These are phyloP conservation scores for Helianthus tuberosus DNA, from an alignment of 129 eudicot genomes.

Conservation along the genomic window DNA sequence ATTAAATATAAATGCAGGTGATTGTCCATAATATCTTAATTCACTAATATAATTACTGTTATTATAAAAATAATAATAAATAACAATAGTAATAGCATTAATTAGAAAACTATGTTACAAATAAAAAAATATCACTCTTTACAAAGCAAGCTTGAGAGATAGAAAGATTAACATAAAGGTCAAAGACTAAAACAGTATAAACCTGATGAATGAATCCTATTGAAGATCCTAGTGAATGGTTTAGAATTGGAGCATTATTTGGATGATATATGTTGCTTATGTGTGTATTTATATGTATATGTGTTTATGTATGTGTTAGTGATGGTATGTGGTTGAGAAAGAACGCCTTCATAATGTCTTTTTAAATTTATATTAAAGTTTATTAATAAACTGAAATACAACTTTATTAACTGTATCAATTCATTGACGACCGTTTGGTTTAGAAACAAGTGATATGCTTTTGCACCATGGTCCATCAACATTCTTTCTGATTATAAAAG, in stretches of 20 bases:
- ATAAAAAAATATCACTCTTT: conserved; percentile 8
- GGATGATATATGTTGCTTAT: too few species aligned
- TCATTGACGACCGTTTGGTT: too few species aligned
- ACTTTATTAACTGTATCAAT: too few species aligned
- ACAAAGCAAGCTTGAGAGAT: conserved; percentile 15
- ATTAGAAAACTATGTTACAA: neutral
- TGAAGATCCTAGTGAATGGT: neutral
- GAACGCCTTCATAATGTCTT: too few species aligned
- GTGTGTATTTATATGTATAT: too few species aligned
- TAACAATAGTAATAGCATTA: neutral
- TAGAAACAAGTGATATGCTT: too few species aligned
- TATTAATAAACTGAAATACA: too few species aligned
- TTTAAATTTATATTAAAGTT: too few species aligned
- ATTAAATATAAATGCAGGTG: neutral
- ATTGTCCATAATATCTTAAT: neutral
- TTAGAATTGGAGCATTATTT: neutral
- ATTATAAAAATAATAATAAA: neutral
- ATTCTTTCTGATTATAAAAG: too few species aligned
- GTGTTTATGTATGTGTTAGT: too few species aligned
- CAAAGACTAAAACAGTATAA: conserved; percentile 8
- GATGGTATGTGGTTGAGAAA: too few species aligned
- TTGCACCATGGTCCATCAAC: too few species aligned
- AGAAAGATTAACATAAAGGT: conserved; percentile 14
- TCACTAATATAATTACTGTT: neutral
- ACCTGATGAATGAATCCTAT: conserved; percentile 2